phyloP scores from a whole-genome alignment of 805 yeast species.

The Nadsonia fulvescens region DNA sequence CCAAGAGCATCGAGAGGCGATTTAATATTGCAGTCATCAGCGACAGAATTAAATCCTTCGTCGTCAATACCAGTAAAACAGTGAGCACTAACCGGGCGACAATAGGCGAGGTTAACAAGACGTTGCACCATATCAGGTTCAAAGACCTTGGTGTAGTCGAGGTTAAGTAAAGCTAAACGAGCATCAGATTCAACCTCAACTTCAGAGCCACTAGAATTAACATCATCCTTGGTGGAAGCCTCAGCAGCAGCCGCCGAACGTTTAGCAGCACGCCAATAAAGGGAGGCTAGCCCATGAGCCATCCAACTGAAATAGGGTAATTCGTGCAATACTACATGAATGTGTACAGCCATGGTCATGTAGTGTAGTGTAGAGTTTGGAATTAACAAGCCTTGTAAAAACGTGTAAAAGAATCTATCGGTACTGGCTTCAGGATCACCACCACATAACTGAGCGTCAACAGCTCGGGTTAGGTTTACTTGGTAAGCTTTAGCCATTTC shows the following conservation, averaged over 20 bases:
- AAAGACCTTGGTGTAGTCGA: no score
- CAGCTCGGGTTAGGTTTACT: constrained; percentile 12
- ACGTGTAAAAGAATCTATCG: constrained; percentile 12
- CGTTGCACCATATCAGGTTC: constrained; percentile 12
- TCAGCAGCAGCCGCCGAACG: no score
- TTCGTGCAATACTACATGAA: constrained; percentile 12
- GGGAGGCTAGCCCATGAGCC: constrained; percentile 6
- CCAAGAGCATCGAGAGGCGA: constrained; percentile 16
- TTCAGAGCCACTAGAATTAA: no score
- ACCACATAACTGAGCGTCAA: constrained; percentile 21
- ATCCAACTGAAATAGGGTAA: constrained; percentile 7
- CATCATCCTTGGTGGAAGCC: no score
- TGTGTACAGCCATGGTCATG: constrained; percentile 18
- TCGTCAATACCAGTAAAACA: constrained; percentile 9
- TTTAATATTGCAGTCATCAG: constrained; percentile 11
- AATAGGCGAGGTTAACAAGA: constrained; percentile 9
- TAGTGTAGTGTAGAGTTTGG: no score
- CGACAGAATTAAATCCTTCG: constrained; percentile 10
- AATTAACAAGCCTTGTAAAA: no score
- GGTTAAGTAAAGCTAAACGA: no score
- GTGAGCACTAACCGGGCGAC: constrained; percentile 7
- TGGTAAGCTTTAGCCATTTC: no score
- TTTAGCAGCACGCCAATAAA: no score
- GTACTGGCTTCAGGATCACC: constrained; percentile 17
- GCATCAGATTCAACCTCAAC: constrained; percentile 3